A percentile compares a stretch with the other conserved stretches of the same genome.
Conservation (phyloP, 805 yeast species). For the Ogataea wickerhamii region DNA sequence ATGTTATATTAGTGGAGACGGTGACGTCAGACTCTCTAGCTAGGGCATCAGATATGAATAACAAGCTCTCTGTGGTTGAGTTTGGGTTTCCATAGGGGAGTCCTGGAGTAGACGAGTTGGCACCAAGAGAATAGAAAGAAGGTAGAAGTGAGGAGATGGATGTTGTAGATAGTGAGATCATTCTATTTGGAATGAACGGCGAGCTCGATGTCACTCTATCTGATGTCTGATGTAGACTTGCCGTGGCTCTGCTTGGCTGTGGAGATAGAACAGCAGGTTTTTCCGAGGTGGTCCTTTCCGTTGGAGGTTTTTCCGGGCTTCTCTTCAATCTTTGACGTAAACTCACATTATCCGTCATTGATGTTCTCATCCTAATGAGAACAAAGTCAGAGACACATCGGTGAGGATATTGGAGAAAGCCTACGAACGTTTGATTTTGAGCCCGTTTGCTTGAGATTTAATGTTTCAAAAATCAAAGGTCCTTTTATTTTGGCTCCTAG, state of each 20-base stretch:
- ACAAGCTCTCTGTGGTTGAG: conserved; percentile 12
- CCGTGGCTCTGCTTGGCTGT: not conserved
- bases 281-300: not conserved
- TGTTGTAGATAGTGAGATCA: conserved; percentile 31
- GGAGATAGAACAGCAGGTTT: not conserved
- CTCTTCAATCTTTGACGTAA: not conserved
- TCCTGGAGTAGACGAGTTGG: conserved; percentile 23
- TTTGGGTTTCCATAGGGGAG: conserved; percentile 13
- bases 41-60: conserved; percentile 43
- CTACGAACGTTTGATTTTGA: too few species aligned
- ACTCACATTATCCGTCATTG: not conserved
- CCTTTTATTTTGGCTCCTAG: too few species aligned
- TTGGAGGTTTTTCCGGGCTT: not conserved
- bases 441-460: too few species aligned
- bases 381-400: too few species aligned
- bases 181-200: conserved; percentile 22
- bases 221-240: not conserved
- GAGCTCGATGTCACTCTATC: conserved; percentile 2
- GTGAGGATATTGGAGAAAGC: too few species aligned
- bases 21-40: conserved; percentile 68
- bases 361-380: not conserved
- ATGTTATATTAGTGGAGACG: conserved; percentile 50
- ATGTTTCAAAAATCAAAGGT: too few species aligned
- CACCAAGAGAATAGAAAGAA: conserved; percentile 26
- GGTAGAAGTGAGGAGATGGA: conserved; percentile 32